Conservation (phyloP, 2,329 filamentous ascomycete genomes). For the Tricladium varicosporioides region DNA sequence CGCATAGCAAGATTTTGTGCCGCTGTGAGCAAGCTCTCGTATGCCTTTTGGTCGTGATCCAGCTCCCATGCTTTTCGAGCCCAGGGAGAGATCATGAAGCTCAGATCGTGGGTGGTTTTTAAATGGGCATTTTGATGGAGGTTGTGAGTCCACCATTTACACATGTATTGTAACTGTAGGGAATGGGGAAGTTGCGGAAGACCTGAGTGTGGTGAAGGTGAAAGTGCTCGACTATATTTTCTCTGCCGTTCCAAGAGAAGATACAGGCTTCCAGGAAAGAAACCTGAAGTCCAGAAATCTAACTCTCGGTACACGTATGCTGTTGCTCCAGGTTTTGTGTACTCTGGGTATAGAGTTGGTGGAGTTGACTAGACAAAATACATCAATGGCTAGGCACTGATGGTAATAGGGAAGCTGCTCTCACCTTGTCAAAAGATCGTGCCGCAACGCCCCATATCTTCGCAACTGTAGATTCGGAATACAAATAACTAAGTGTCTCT, state of each 20-base stretch:
- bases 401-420: too few relatives aligned
- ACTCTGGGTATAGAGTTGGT: conserved; percentile 36
- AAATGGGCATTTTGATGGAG: conserved; percentile 37
- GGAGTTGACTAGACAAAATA: not conserved
- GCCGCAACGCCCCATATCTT: too few relatives aligned
- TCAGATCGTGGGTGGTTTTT: conserved; percentile 41
- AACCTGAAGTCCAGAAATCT: conserved; percentile 48
- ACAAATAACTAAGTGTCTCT: too few relatives aligned
- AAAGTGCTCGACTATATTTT: conserved; percentile 23
- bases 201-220: not conserved
- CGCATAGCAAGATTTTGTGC: conserved; percentile 39
- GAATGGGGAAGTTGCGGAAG: conserved; percentile 19
- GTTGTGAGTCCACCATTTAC: conserved; percentile 36
- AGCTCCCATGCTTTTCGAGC: conserved; percentile 40
- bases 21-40: conserved; percentile 35
- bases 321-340: conserved; percentile 33
- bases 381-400: too few relatives aligned
- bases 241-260: conserved; percentile 38
- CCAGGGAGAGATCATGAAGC: conserved; percentile 44
- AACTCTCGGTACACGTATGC: conserved; percentile 40
- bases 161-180: too few relatives aligned
- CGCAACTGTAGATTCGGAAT: too few relatives aligned
- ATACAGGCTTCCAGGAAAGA: conserved; percentile 46
- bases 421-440: too few relatives aligned
- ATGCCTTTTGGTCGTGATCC: conserved; percentile 36